These are phyloP conservation scores for Scheffersomyces insectosa DNA, from an alignment of 1,139 yeast species.

Conservation along the genomic window DNA sequence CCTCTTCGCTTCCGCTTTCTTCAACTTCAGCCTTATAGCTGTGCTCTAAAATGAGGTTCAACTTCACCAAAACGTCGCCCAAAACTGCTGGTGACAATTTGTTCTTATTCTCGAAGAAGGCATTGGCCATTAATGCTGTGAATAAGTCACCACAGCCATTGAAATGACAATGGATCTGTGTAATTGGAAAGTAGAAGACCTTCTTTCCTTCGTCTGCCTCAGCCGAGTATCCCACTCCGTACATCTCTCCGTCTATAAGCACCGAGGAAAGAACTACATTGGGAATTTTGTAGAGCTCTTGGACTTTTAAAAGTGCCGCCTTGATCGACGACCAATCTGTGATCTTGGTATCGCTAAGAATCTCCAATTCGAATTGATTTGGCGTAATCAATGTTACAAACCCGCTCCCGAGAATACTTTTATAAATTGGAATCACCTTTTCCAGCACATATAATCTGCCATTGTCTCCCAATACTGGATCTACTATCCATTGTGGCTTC, in stretches of 20 bases:
- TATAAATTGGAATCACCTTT: conserved; percentile 31
- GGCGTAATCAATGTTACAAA: conserved; percentile 37
- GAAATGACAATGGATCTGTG: conserved; percentile 36
- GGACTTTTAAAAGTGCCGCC: conserved; percentile 22
- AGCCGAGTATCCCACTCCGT: conserved; percentile 33
- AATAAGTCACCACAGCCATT: conserved; percentile 51
- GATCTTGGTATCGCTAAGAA: conserved; percentile 25
- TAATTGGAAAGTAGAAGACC: conserved; percentile 30
- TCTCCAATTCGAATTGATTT: conserved; percentile 43
- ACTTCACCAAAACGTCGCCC: conserved; percentile 27
- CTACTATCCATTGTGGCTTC: conserved; percentile 33
- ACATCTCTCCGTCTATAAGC: conserved; percentile 28
- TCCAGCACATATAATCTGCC: conserved; percentile 39
- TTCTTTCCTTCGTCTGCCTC: conserved; percentile 5
- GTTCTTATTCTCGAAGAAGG: conserved; percentile 22
- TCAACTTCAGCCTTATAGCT: conserved; percentile 26
- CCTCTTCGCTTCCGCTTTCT: conserved; percentile 10
- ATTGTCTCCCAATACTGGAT: conserved; percentile 45
- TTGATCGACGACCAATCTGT: conserved; percentile 21
- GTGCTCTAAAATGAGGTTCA: conserved; percentile 30
- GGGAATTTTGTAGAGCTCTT: conserved; percentile 22
- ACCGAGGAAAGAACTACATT: conserved; percentile 40
- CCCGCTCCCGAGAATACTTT: conserved; percentile 26
- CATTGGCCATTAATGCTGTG: conserved; percentile 40
- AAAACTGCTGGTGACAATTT: conserved; percentile 28